Percentiles rank a stretch among this genome's conserved stretches.
These are phyloP conservation scores for Halenospora varia DNA, from an alignment of 495 filamentous ascomycete species.

Conservation along the genomic window DNA sequence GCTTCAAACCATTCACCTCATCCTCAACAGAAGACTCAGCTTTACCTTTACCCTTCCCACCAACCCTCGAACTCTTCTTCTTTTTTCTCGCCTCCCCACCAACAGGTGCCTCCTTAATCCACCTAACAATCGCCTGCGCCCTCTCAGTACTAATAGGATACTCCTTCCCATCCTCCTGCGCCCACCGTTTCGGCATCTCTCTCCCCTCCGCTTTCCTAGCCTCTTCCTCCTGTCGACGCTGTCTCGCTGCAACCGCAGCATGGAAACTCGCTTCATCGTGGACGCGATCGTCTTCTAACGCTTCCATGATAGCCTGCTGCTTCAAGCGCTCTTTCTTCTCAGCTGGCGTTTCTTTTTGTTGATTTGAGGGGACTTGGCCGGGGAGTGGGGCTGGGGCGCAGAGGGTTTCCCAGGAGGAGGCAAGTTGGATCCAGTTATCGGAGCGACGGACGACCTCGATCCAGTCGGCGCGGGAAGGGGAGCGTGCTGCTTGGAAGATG, in stretches of 20 bases:
- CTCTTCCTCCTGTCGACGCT: slow-evolving; percentile 49
- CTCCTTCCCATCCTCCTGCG: slow-evolving; percentile 60
- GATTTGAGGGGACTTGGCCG: slow-evolving; percentile 15
- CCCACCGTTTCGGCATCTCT: slow-evolving; percentile 53
- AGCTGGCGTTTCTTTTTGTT: slow-evolving; percentile 41
- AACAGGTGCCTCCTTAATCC: slow-evolving; percentile 62
- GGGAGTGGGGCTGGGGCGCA: slow-evolving; percentile 65
- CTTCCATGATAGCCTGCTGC: slow-evolving; percentile 61
- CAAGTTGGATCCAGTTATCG: slow-evolving; percentile 61
- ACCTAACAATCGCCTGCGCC: slow-evolving; percentile 60
- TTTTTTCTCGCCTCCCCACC: slow-evolving; percentile 33
- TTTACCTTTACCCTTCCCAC: slow-evolving; percentile 7
- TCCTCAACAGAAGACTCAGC: slow-evolving; percentile 8
- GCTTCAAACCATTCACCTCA: slow-evolving; percentile 6
- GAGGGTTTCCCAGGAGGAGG: slow-evolving; percentile 61
- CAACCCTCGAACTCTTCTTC: slow-evolving; percentile 25
- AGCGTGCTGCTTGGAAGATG: slow-evolving; percentile 69
- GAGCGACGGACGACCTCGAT: slow-evolving; percentile 64
- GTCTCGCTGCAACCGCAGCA: slow-evolving; percentile 53
- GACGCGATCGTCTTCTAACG: slow-evolving; percentile 59
- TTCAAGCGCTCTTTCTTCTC: slow-evolving; percentile 53
- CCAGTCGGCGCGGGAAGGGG: slow-evolving; percentile 73
- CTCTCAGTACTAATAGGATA: slow-evolving; percentile 66
- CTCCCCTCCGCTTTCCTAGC: slow-evolving; percentile 33
- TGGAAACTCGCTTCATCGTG: slow-evolving; percentile 61